A percentile compares a stretch with the other conserved stretches of the same genome.
Conservation (phyloP, 306 rosid genomes). For the Cajanus cajan region DNA sequence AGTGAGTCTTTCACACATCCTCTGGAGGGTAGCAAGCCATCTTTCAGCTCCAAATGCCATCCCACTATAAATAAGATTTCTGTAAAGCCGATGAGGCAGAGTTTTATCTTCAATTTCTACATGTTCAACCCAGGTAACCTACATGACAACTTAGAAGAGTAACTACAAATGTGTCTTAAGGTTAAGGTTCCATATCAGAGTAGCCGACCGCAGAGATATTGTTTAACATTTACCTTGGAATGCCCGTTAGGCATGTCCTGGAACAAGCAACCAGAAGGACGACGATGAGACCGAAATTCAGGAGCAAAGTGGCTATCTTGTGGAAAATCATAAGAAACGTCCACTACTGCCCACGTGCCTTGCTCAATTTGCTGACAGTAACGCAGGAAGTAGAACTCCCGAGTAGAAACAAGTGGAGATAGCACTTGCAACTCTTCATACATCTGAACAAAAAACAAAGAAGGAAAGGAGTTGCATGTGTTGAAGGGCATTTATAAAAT, state of each 20-base stretch:
- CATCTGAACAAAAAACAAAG: constrained; percentile 50
- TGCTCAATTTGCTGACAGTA: constrained; percentile 83
- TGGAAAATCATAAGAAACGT: constrained; percentile 75
- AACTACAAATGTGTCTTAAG: background rate
- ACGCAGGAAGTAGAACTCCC: constrained; percentile 78
- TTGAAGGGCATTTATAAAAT: background rate
- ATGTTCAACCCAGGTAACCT: constrained; percentile 95
- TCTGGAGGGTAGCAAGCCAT: constrained; percentile 72
- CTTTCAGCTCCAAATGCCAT: constrained; percentile 83
- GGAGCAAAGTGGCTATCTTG: constrained; percentile 62
- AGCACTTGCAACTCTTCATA: constrained; percentile 78
- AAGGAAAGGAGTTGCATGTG: background rate
- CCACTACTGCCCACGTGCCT: constrained; percentile 79
- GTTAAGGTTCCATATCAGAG: background rate
- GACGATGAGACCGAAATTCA: constrained; percentile 58
- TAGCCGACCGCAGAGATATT: background rate
- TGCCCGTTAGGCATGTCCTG: constrained; percentile 97
- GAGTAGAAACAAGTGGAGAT: constrained; percentile 79
- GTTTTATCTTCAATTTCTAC: constrained; percentile 83
- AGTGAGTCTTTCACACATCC: constrained; percentile 84
- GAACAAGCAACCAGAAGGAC: constrained; percentile 89
- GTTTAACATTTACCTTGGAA: constrained; percentile 54
- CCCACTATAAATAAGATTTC: constrained; percentile 68
- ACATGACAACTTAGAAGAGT: constrained; percentile 14
- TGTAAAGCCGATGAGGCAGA: constrained; percentile 63